Percentiles rank a stretch among this genome's conserved stretches.
Conservation (phyloP, 805 yeast genomes). For the Debaryomyces hansenii region DNA sequence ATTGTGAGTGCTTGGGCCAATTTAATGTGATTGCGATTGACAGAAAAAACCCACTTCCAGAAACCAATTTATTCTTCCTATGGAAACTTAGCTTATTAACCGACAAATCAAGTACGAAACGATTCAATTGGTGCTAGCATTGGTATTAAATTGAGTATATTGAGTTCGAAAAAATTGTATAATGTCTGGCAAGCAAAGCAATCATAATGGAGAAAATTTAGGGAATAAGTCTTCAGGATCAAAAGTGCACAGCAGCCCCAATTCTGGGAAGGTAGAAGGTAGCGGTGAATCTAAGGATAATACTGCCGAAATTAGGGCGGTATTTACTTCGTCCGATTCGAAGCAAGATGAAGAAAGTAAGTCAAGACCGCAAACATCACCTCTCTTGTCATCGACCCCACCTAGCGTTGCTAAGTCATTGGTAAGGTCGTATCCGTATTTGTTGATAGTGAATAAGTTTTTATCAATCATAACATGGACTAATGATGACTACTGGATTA, state of each 20-base stretch:
- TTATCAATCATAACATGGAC: constrained; percentile 89
- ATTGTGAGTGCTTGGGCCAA: background rate
- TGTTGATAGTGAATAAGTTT: constrained; percentile 67
- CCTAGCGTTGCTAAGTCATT: constrained; percentile 85
- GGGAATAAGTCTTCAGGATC: background rate
- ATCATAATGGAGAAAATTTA: background rate
- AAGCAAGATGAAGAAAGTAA: constrained; percentile 5
- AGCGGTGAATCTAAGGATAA: constrained; percentile 6
- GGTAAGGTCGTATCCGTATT: constrained; percentile 80
- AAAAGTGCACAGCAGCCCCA: background rate
- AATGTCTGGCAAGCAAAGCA: constrained; percentile 1
- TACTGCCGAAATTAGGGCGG: constrained; percentile 27
- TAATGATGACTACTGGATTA: constrained; percentile 75
- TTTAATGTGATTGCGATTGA: background rate
- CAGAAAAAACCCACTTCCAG: too few relatives aligned
- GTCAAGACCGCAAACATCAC: constrained; percentile 60
- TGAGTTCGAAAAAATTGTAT: background rate
- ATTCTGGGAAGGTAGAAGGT: background rate
- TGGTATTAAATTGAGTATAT: background rate
- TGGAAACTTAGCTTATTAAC: too few relatives aligned
- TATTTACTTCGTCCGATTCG: constrained; percentile 16
- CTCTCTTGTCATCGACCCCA: constrained; percentile 84
- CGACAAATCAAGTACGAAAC: too few relatives aligned
- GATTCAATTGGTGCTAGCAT: background rate
- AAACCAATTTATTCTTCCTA: too few relatives aligned